phyloP scores from a whole-genome alignment of 2,329 filamentous ascomycete species.

The Fusarium nematophilum region DNA sequence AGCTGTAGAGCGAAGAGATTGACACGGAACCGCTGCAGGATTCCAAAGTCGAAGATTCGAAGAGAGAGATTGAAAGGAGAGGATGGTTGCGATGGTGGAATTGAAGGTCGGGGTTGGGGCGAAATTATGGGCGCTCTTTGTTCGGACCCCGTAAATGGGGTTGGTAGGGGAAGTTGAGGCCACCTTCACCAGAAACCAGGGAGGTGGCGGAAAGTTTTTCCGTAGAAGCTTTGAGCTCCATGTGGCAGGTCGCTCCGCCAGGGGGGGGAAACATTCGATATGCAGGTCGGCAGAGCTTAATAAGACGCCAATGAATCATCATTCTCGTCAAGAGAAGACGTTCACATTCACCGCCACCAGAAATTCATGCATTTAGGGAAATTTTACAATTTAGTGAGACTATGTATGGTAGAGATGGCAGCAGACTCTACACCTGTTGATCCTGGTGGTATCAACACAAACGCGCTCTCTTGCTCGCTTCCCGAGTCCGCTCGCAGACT shows the following conservation, averaged over 20 bases:
- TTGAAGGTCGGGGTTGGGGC: slow-evolving; percentile 38
- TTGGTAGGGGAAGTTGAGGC: slow-evolving; percentile 52
- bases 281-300: slow-evolving; percentile 9
- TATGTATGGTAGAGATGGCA: slow-evolving; percentile 47
- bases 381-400: slow-evolving; percentile 50
- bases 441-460: slow-evolving; percentile 46
- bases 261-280: slow-evolving; percentile 15
- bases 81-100: slow-evolving; percentile 37
- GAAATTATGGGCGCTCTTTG: slow-evolving; percentile 42
- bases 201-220: slow-evolving; percentile 50
- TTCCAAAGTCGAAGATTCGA: slow-evolving; percentile 43
- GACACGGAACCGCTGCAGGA: slow-evolving; percentile 51
- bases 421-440: slow-evolving; percentile 43
- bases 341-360: neutral
- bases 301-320: slow-evolving; percentile 11
- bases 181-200: slow-evolving; percentile 55
- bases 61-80: slow-evolving; percentile 30
- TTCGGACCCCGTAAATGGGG: slow-evolving; percentile 39
- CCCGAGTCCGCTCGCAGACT: slow-evolving; percentile 48
- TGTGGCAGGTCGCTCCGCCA: slow-evolving; percentile 28
- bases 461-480: slow-evolving; percentile 44
- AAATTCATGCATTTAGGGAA: slow-evolving; percentile 19
- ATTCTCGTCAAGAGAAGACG: neutral
- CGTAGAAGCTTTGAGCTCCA: slow-evolving; percentile 26
- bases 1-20: slow-evolving; percentile 30